Evolutionary conservation across 257 asterid species (phyloP), one percentile per base, ranked within the genome.

Genomic region (Nicotiana paniculata): DNA sequence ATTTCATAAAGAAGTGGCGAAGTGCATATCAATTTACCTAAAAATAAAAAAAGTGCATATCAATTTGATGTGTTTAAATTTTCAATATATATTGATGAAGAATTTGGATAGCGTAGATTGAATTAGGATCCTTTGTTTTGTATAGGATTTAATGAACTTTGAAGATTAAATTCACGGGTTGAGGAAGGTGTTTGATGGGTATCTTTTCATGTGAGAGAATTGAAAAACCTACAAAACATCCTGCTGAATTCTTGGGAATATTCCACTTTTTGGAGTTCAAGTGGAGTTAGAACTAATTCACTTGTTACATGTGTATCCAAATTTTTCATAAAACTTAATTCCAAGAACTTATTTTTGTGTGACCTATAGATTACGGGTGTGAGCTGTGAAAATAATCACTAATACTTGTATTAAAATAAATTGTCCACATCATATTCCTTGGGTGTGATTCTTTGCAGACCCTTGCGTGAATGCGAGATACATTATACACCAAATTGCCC

Each of bases 121-220:
- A 84, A 67, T 90, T 90, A 90, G 88, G 85, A 89, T 87, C 89
- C 30, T 86, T 16, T 37, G 57, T 88, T 88, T 90, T 15, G 17
- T 16, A 33, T 17, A 39, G 15, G 26, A 75, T 90, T 76, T 85
- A 85, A 82, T 10, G 43, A 39, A 16, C 62, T 58, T n/a, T 6
- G 67, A 32, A 46, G 68, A 81, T 66, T 81, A 74, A 82, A 83
- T 46, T 78, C 57, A 84, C 64, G 84, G 69, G 89, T 83, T 83
- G 82, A 75, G 86, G 83, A 82, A 18, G 18, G 32, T 57, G 62
- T 35, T 39, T 1, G 46, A 62, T 78, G 11, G 33, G 32, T 30
- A 26, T 39, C 11, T 69, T 39, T n/a, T 59, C 13, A 8, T 5
- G 4, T 3, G 35, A 18, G 13, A 8, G 13, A 26, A 13, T 18